Conservation (phyloP, 176 grass and related monocot genomes). For the Oryza longistaminata region DNA sequence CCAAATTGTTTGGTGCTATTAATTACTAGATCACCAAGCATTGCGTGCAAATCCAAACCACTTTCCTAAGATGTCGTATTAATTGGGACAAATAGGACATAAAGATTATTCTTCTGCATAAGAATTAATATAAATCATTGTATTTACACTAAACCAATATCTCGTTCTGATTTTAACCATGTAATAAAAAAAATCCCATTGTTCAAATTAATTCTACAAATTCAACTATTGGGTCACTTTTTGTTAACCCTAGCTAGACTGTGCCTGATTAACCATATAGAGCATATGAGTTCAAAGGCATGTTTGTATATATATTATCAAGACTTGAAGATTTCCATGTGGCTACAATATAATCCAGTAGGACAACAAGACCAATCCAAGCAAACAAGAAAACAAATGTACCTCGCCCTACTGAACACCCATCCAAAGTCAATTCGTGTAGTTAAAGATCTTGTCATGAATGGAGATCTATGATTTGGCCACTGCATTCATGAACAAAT, state of each 20-base stretch:
- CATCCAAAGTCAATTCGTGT: background rate
- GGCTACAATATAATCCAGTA: background rate
- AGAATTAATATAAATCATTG: background rate
- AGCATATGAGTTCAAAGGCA: background rate
- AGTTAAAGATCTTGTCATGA: conserved; percentile 4
- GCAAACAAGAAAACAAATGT: conserved; percentile 14
- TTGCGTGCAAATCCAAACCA: background rate
- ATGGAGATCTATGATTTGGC: background rate
- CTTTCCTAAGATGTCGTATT: background rate
- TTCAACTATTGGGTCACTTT: background rate
- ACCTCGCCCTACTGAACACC: background rate
- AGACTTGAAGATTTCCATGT: background rate
- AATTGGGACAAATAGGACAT: background rate
- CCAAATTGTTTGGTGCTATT: background rate
- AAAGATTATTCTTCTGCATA: background rate
- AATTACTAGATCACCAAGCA: background rate
- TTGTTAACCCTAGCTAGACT: background rate
- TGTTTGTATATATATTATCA: background rate
- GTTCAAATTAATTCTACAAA: background rate
- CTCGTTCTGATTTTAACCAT: background rate
- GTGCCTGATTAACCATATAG: background rate
- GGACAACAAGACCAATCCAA: conserved; percentile 2
- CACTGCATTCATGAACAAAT: conserved; percentile 19
- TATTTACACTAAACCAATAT: background rate
- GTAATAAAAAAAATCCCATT: background rate